These are phyloP conservation scores for Periconia digitata DNA, from an alignment of 2,329 filamentous ascomycete species.

Conservation along the genomic window DNA sequence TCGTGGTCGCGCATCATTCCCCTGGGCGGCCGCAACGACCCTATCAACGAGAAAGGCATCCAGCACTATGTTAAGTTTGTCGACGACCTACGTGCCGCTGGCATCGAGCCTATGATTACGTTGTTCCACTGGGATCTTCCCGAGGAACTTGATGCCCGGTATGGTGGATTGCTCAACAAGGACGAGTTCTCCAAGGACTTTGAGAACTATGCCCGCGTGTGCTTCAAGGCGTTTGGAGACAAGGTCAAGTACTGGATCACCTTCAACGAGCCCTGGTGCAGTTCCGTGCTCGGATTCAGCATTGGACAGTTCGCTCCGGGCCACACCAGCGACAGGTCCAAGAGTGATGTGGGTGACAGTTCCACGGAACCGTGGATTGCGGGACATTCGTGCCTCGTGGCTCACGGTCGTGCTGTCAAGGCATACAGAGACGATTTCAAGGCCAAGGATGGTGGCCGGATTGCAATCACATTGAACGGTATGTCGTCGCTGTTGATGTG, in stretches of 20 bases:
- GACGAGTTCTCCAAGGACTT: slow-evolving; percentile 82
- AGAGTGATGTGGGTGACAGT: slow-evolving; percentile 71
- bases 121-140: slow-evolving; percentile 89
- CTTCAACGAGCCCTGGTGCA: slow-evolving; percentile 90
- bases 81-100: slow-evolving; percentile 73
- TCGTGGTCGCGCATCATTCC: slow-evolving; percentile 84
- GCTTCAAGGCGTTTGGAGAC: slow-evolving; percentile 71
- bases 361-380: slow-evolving; percentile 79
- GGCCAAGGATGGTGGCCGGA: slow-evolving; percentile 68
- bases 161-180: slow-evolving; percentile 78
- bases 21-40: slow-evolving; percentile 78
- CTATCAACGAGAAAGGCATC: slow-evolving; percentile 76
- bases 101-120: slow-evolving; percentile 79
- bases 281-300: slow-evolving; percentile 76
- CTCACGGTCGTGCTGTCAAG: slow-evolving; percentile 79
- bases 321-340: slow-evolving; percentile 73
- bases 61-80: slow-evolving; percentile 78
- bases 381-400: slow-evolving; percentile 77
- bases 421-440: slow-evolving; percentile 83
- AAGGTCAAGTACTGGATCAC: slow-evolving; percentile 88
- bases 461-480: slow-evolving; percentile 86
- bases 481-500: slow-evolving; percentile 22
- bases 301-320: slow-evolving; percentile 79
- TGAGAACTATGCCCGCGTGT: slow-evolving; percentile 73
- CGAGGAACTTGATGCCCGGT: slow-evolving; percentile 74